Evolutionary conservation across 176 grass and related monocot species (phyloP).

Genomic region (Phoenix dactylifera): DNA sequence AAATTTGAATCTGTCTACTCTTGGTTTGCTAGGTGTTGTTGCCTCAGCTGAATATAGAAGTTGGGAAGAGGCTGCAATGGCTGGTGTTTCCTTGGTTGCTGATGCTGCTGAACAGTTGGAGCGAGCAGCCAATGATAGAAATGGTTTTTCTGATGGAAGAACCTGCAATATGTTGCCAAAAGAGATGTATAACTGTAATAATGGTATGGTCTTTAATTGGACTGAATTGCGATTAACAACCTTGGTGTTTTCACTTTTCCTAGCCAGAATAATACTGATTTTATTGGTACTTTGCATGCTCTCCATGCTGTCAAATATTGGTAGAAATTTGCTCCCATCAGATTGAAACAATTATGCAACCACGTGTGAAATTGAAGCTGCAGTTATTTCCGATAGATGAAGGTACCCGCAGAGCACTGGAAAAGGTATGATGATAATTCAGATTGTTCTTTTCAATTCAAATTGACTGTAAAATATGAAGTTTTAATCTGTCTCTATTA

Average conservation of each 20-base stretch:
- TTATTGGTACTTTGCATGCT: background rate
- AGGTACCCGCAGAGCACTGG: slow-evolving; percentile 68
- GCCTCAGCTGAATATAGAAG: slow-evolving; percentile 77
- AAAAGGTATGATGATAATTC: slow-evolving; percentile 52
- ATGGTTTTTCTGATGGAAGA: slow-evolving; percentile 8
- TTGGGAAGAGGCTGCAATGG: slow-evolving; percentile 95
- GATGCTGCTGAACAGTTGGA: slow-evolving; percentile 97
- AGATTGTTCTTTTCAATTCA: no score
- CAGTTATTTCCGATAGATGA: slow-evolving; percentile 98
- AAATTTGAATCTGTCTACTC: no score
- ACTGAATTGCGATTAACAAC: slow-evolving; percentile 8
- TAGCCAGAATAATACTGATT: no score
- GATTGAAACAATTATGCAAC: slow-evolving; percentile 38
- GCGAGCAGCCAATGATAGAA: slow-evolving; percentile 35
- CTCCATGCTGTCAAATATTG: slow-evolving; percentile 19
- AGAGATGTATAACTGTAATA: slow-evolving; percentile 28
- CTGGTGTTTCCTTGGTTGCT: slow-evolving; percentile 97
- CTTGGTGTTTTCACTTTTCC: slow-evolving; percentile 3
- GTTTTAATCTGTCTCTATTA: no score
- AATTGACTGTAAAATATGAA: no score
- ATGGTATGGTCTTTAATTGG: slow-evolving; percentile 36
- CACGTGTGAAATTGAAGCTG: slow-evolving; percentile 75
- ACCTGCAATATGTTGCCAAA: slow-evolving; percentile 19
- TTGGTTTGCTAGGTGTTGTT: slow-evolving; percentile 30
- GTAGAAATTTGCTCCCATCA: slow-evolving; percentile 45